Conservation (phyloP, 441 rosid genomes). For the Kokia cookei region DNA sequence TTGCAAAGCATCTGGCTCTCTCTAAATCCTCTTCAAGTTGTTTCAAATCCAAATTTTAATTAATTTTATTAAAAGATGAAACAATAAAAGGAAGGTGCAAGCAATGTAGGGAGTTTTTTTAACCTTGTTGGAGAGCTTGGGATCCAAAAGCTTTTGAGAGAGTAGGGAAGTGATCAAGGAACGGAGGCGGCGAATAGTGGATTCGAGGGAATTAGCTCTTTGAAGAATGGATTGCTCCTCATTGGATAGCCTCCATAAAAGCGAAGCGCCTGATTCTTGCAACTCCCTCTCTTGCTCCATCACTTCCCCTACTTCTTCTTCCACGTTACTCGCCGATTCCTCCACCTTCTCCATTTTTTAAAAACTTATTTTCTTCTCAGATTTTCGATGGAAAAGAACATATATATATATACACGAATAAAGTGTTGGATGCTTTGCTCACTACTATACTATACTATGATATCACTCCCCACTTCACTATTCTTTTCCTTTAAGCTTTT, state of each 20-base stretch:
- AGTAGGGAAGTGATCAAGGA: conserved; percentile 37
- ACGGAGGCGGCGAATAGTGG: conserved; percentile 64
- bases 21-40: conserved; percentile 85
- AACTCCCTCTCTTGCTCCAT: conserved; percentile 74
- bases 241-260: conserved; percentile 40
- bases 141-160: conserved; percentile 41
- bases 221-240: conserved; percentile 74
- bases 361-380: background rate
- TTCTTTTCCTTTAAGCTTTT: background rate
- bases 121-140: conserved; percentile 62
- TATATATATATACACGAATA: background rate
- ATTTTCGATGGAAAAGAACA: no score
- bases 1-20: conserved; percentile 56
- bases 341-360: conserved; percentile 12
- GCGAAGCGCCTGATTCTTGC: conserved; percentile 66
- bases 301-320: conserved; percentile 61
- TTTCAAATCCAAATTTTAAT: background rate
- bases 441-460: background rate
- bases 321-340: conserved; percentile 32
- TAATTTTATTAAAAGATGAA: background rate
- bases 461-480: background rate
- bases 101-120: conserved; percentile 3
- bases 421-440: background rate
- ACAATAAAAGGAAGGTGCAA: background rate
- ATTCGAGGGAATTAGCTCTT: conserved; percentile 63